Conservation (phyloP, 441 rosid genomes). For the Gossypium davidsonii region DNA sequence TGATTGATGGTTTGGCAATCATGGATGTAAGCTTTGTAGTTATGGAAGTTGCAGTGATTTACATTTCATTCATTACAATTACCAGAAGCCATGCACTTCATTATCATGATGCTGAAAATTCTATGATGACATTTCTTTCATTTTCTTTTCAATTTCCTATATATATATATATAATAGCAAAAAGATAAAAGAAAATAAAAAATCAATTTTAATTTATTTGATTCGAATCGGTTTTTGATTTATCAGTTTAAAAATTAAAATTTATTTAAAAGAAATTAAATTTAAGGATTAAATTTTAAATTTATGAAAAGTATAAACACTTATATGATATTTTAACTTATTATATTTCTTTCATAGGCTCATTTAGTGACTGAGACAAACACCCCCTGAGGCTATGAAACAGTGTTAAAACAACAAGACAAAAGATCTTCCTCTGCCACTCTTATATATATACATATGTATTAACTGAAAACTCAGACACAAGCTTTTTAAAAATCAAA, state of each 20-base stretch:
- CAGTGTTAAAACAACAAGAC: neutral
- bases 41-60: neutral
- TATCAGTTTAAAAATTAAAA: neutral
- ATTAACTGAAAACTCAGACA: neutral
- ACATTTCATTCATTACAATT: neutral
- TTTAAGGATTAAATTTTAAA: neutral
- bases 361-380: constrained; percentile 1
- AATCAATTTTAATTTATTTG: too few species aligned
- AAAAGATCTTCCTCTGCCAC: constrained; percentile 6
- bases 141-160: neutral
- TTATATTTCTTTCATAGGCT: neutral
- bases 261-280: neutral
- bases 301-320: too few species aligned
- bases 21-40: neutral
- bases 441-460: neutral
- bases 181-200: too few species aligned
- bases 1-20: neutral
- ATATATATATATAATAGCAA: too few species aligned
- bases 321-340: too few species aligned
- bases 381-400: neutral
- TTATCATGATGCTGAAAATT: neutral
- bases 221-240: too few species aligned
- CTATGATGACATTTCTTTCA: neutral
- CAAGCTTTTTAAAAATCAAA: neutral
- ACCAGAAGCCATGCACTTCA: neutral